A percentile compares a stretch with the other conserved stretches of the same genome.
Evolutionary conservation across 2,329 filamentous ascomycete genomes (phyloP).

Genomic region (Hypoxylon sp.): DNA sequence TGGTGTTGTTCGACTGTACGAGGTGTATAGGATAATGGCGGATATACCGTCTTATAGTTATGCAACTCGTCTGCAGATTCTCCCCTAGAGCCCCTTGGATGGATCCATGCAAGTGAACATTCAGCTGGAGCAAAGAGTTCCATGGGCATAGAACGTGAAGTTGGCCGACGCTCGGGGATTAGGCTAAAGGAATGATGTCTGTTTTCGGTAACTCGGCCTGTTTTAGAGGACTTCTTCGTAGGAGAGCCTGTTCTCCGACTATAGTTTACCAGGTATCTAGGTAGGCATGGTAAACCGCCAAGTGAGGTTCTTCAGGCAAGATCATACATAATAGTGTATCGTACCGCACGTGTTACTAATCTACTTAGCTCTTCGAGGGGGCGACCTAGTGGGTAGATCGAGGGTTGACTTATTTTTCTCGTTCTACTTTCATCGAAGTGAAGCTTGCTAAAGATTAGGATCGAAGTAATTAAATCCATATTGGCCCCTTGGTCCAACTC

Average conservation of each 20-base stretch:
- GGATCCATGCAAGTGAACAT: conserved; percentile 13
- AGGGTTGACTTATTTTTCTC: conserved; percentile 1
- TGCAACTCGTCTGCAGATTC: conserved; percentile 14
- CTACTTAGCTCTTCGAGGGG: not conserved
- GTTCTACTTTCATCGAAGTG: conserved; percentile 5
- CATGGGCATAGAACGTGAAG: conserved; percentile 12
- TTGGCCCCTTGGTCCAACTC: not conserved
- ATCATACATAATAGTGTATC: conserved; percentile 1
- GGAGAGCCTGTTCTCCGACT: conserved; percentile 19
- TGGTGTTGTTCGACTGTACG: conserved; percentile 3
- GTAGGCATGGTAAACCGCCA: conserved; percentile 17
- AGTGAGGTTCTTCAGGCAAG: conserved; percentile 24
- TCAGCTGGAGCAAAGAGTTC: conserved; percentile 34
- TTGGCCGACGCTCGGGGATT: conserved; percentile 40
- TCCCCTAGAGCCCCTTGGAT: conserved; percentile 6
- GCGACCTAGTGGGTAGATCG: conserved; percentile 4
- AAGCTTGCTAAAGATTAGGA: conserved; percentile 12
- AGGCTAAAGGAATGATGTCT: conserved; percentile 17
- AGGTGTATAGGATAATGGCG: conserved; percentile 14
- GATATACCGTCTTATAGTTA: conserved; percentile 32
- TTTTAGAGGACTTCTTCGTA: conserved; percentile 20
- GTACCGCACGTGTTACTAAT: conserved; percentile 22
- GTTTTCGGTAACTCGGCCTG: conserved; percentile 19
- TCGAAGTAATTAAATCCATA: not conserved
- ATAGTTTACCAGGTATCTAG: too few relatives aligned